Percentiles rank a stretch among this genome's conserved stretches.
Evolutionary conservation across 202 grass and related monocot species (phyloP).

Genomic region (Carex sylvatica): DNA sequence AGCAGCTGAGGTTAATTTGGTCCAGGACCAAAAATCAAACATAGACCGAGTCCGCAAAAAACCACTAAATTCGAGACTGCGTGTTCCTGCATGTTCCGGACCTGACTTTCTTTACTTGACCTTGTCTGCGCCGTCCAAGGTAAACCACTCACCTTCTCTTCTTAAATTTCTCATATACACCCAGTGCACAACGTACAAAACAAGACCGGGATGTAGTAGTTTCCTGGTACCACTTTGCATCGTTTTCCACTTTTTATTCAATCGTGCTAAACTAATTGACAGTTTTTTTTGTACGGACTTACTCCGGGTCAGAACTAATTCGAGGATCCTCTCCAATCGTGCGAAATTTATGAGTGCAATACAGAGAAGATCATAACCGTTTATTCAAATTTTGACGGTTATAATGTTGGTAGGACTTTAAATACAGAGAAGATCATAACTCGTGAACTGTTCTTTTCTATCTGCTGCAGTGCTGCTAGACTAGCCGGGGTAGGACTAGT

Average conservation of each 20-base stretch:
- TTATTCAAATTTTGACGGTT: not conserved
- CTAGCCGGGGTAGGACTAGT: not conserved
- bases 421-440: not conserved
- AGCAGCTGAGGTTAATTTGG: not conserved
- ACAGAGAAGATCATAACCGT: no score
- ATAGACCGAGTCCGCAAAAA: not conserved
- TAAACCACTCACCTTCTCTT: not conserved
- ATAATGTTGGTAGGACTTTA: not conserved
- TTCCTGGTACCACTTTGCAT: not conserved
- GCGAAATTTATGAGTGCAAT: no score
- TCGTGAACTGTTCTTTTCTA: not conserved
- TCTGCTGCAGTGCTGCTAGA: not conserved
- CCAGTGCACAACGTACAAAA: not conserved
- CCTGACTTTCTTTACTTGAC: not conserved
- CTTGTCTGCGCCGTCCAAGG: not conserved
- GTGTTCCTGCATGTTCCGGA: conserved; percentile 23
- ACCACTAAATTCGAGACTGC: not conserved
- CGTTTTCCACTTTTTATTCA: not conserved
- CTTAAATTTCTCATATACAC: not conserved
- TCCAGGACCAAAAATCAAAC: not conserved
- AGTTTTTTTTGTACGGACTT: not conserved
- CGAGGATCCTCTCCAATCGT: not conserved
- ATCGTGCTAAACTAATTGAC: not conserved
- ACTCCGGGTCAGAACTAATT: not conserved
- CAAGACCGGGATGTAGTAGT: no score